phyloP scores from a whole-genome alignment of 345 rosid genomes.

The Hirschfeldia incana region DNA sequence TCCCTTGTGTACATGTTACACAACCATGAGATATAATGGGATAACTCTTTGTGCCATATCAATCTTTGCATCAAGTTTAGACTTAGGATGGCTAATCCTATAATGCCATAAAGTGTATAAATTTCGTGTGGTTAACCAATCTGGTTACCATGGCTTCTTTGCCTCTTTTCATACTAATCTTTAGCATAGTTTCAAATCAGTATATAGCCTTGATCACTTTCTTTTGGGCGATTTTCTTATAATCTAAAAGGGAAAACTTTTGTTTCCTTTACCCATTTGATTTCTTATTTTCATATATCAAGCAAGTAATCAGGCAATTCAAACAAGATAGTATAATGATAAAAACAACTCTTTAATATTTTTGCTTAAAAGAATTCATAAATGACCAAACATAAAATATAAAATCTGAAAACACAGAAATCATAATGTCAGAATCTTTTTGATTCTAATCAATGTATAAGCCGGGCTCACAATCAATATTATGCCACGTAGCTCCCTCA shows the following conservation, averaged over 20 bases:
- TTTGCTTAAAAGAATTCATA: no score
- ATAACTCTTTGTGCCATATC: background rate
- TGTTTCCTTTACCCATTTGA: background rate
- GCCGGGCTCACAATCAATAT: no score
- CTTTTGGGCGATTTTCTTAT: background rate
- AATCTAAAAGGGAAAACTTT: background rate
- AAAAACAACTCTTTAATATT: no score
- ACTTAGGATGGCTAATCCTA: background rate
- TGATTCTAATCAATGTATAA: no score
- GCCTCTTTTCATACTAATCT: background rate
- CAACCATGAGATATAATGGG: background rate
- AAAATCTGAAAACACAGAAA: no score
- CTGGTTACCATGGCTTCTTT: background rate
- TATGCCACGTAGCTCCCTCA: no score
- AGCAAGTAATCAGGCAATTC: no score
- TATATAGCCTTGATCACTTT: background rate
- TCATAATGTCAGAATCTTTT: no score
- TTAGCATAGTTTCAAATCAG: background rate
- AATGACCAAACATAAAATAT: no score
- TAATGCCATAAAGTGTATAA: background rate
- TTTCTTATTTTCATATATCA: no score
- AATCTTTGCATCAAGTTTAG: background rate
- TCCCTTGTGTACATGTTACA: background rate
- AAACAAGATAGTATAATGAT: no score
- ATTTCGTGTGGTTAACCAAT: background rate